Evolutionary conservation across 768 basidiomycete species (phyloP).

Genomic region (Lentinula aciculospora): DNA sequence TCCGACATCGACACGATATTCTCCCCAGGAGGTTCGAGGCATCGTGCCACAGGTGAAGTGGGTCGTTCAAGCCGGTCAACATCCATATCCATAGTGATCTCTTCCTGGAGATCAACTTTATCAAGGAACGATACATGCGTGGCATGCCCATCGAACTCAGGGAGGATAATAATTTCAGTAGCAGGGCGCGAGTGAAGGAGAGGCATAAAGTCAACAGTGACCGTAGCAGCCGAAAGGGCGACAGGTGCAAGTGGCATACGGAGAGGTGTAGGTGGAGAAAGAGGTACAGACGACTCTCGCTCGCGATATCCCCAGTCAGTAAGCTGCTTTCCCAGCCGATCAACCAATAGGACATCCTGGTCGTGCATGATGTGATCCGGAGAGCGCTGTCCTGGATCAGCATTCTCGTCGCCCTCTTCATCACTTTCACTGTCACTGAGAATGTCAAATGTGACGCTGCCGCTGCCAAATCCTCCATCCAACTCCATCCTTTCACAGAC

Average conservation of each 20-base stretch:
- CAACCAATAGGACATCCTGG: constrained; percentile 3
- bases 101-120: background rate
- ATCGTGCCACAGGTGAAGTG: constrained; percentile 2
- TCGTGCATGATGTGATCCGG: background rate
- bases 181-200: background rate
- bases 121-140: background rate
- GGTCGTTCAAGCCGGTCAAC: constrained; percentile 2
- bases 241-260: background rate
- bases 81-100: background rate
- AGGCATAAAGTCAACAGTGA: background rate
- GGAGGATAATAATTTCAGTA: background rate
- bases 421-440: constrained; percentile 1
- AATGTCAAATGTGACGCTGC: constrained; percentile 6
- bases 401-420: background rate
- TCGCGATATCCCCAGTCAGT: constrained; percentile 8
- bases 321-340: constrained; percentile 2
- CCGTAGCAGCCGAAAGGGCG: background rate
- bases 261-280: background rate
- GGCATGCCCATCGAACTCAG: background rate
- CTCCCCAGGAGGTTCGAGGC: background rate
- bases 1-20: background rate
- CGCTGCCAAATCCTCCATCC: constrained; percentile 2
- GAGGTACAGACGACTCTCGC: background rate
- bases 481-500: background rate
- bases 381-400: background rate